Base-by-base conservation (phyloP, 2,329 filamentous ascomycete species). In the Aspergillus chevalieri region DNA sequence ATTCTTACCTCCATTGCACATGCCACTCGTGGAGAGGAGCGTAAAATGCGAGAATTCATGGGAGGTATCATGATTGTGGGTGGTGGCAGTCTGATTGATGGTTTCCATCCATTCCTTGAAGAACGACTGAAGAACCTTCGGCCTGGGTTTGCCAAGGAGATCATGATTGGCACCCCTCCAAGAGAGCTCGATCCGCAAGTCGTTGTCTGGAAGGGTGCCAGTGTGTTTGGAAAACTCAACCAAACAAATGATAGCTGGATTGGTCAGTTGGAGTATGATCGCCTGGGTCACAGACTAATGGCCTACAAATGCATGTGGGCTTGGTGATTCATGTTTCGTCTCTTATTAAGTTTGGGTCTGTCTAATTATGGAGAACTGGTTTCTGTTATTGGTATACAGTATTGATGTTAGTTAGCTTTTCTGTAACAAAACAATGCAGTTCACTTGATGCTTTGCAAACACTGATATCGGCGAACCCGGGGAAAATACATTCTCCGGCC, bases 201-300 rank as follows among this genome's bases (percentile, higher is more conserved):
- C n/a, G 87, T 97, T 47, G 85, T 86, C 7, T 98, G 93, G 93
- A 98, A 98, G 78, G 93, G 93, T 3, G 93, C 89, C 0, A 95
- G 90, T 65, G 91, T 98, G 14, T 98, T 96, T 75, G 91, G 89
- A 2, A 90, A 95, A 73, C 74, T 97, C 59, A 81, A 84, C 52
- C 76, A 75, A 43, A 91, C 89, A 14, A 97, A 97, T 71, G 93
- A 98, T 68, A 93, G 87, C 62, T 98, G 93, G 93, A 89, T 97
- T 63, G 86, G 85, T 12, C 81, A 83, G 43, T 78, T 86, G 61
- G 92, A 97, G 76, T 96, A 92, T 70, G 90, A 96, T 73, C 81
- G 89, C 51, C 67, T 96, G 47, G 92, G 91, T 3, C 80, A 83
- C 52, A 81, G 93, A 63, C 79, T 92, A 51, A 73, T 98, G 66